Evolutionary conservation across 1,139 yeast genomes (phyloP), one percentile per base, ranked within the genome.

Genomic region (Barnettozyma hawaiiensis): DNA sequence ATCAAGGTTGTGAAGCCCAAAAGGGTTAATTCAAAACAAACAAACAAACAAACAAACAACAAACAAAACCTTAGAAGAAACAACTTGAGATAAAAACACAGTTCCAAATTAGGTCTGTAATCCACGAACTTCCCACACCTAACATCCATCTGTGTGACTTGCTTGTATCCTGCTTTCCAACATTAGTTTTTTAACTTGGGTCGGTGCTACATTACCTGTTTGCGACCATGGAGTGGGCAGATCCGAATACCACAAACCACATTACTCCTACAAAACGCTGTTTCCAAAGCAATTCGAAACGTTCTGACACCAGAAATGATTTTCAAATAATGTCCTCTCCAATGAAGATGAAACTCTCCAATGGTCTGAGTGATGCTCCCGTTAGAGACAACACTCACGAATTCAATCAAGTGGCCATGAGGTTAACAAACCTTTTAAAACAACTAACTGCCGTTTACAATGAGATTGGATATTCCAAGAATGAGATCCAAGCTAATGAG

Each of bases 401-500:
- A 47, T 64, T 60, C 39, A 57, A 48, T 24, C 51, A 60, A 29
- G 60, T 66, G 4, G 60, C 69, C 0, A 44, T 50, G 15, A 65
- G 65, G 35, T 48, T 67, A 12, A 59, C 61, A 14, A 55, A 52
- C 10, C 47, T 66, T 8, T 48, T 66, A 31, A 59, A 57, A 18
- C 57, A 61, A 40, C 45, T 67, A 10, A 59, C 64, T 31, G 55
- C 56, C n/a, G 59, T 66, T 15, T 65, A 66, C 50, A 56, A 58
- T 31, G 64, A 61, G 41, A 66, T 67, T 27, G 71, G 71, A 1
- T 64, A 65, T 41, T 63, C 70, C 1, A 57, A 62, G 35, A 51
- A 54, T 12, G 69, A 65, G 35, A 63, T 65, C 2, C 54, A 59
- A 20, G 53, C 54, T 31, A 66, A 64, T 40, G 70, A 67, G 43